Evolutionary conservation across 2,329 filamentous ascomycete species (phyloP), one percentile per base, ranked within the genome.

Genomic region (Dothistroma septosporum): DNA sequence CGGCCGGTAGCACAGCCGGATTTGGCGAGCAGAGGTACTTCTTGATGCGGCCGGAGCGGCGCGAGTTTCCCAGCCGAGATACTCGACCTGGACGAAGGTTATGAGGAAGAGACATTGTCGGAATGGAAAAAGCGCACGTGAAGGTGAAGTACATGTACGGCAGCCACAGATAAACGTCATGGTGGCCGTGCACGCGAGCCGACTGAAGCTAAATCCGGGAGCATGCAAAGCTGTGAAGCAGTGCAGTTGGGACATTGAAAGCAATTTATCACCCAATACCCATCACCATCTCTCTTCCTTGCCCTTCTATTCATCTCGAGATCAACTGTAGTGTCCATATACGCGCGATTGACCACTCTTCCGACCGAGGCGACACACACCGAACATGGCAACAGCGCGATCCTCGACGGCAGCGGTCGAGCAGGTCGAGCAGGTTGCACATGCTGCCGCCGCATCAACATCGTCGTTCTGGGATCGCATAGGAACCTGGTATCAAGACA

Each of bases 401-500:
- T 14, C 32, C 47, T 33, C 59, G 49, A 48, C 59, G 61, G 57
- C 61, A 55, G 48, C 59, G 57, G 57, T 60, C 55, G 57, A 66
- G 32, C 41, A 58, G 35, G 61, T 66, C 47, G 64, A 66, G 53
- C 58, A 66, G 22, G 62, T 59, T 41, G 63, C 65, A 28, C 57
- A 62, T 31, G 53, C 60, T 10, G 61, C 82, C 41, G 73, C 78
- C 50, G 70, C 77, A 50, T 76, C 78, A 61, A 83, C 88, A 63
- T 85, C 87, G 61, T 88, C 90, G 52, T 79, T 94, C 59, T 96
- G 92, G 92, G 91, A 96, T 76, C 88, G 92, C 72, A 81, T 97
- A 78, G 89, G 92, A 67, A 87, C 82, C 73, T 99, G 94, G 93
- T 92, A 90, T 14, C 90, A 92, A 2, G 93, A 97, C 76, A 92